Percentiles rank a stretch among this genome's conserved stretches.
phyloP scores from a whole-genome alignment of 2,329 filamentous ascomycete genomes.

The Venturia asperata region DNA sequence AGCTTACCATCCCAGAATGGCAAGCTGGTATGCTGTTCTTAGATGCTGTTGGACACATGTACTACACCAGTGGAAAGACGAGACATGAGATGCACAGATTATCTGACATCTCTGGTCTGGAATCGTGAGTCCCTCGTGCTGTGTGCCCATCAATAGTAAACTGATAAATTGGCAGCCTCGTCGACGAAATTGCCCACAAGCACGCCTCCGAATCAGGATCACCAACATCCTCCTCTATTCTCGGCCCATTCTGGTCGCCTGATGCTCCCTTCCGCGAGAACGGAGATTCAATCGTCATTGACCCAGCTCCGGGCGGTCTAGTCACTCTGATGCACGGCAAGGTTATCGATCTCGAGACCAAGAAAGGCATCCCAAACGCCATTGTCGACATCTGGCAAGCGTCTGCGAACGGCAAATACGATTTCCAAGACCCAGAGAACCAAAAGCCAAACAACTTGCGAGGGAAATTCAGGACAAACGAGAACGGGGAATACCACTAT shows the following conservation, averaged over 20 bases:
- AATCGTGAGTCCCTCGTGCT: slow-evolving; percentile 48
- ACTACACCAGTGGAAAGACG: slow-evolving; percentile 47
- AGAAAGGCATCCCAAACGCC: slow-evolving; percentile 58
- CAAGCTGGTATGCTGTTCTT: slow-evolving; percentile 66
- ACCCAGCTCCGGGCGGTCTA: slow-evolving; percentile 50
- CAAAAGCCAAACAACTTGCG: slow-evolving; percentile 67
- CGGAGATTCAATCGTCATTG: slow-evolving; percentile 59
- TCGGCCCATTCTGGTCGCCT: slow-evolving; percentile 72
- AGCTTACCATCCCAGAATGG: slow-evolving; percentile 72
- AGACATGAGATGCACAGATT: slow-evolving; percentile 69
- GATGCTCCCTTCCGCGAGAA: slow-evolving; percentile 64
- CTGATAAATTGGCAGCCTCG: slow-evolving; percentile 40
- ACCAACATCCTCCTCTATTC: slow-evolving; percentile 68
- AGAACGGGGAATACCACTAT: slow-evolving; percentile 63
- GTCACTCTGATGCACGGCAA: slow-evolving; percentile 62
- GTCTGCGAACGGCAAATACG: slow-evolving; percentile 67
- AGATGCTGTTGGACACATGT: slow-evolving; percentile 64
- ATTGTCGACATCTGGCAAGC: slow-evolving; percentile 76
- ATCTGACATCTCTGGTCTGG: slow-evolving; percentile 66
- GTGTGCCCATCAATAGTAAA: neutral
- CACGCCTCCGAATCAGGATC: slow-evolving; percentile 54
- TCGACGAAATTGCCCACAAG: slow-evolving; percentile 61
- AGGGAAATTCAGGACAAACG: slow-evolving; percentile 66
- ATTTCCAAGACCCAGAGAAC: slow-evolving; percentile 66
- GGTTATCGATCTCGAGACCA: slow-evolving; percentile 57